phyloP scores from a whole-genome alignment of 306 rosid genomes.

The Vigna angularis region DNA sequence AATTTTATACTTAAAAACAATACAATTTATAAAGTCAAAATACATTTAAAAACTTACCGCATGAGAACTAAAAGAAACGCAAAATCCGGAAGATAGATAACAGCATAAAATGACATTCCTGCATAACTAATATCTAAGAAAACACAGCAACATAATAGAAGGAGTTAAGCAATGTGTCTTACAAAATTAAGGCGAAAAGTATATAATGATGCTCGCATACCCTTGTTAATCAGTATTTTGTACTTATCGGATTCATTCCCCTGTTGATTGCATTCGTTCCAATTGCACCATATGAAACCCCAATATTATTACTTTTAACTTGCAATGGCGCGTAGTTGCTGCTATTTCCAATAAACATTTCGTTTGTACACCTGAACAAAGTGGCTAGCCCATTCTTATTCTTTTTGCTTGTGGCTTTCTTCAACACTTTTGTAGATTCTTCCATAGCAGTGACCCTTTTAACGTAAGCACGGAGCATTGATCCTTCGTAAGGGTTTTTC shows the following conservation, averaged over 20 bases:
- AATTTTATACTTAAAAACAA: too few species aligned
- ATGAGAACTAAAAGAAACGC: too few species aligned
- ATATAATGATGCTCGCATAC: too few species aligned
- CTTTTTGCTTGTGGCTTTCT: background rate
- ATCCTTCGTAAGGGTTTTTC: background rate
- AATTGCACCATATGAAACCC: background rate
- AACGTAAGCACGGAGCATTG: constrained; percentile 55
- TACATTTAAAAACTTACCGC: too few species aligned
- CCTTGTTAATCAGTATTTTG: background rate
- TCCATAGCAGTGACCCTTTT: constrained; percentile 12
- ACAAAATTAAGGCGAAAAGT: background rate
- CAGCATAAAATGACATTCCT: background rate
- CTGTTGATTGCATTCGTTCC: background rate
- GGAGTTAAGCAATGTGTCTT: background rate
- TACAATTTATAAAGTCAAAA: too few species aligned
- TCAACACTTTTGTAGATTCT: background rate
- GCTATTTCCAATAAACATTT: background rate
- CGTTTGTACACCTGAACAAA: background rate
- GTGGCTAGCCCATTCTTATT: background rate
- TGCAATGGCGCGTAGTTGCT: background rate
- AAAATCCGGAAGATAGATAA: background rate
- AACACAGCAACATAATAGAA: background rate
- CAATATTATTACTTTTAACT: background rate
- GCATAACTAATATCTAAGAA: background rate
- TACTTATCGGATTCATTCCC: background rate